These are phyloP conservation scores for Colletotrichum orchidophilum DNA, from an alignment of 2,329 filamentous ascomycete species.

Conservation along the genomic window DNA sequence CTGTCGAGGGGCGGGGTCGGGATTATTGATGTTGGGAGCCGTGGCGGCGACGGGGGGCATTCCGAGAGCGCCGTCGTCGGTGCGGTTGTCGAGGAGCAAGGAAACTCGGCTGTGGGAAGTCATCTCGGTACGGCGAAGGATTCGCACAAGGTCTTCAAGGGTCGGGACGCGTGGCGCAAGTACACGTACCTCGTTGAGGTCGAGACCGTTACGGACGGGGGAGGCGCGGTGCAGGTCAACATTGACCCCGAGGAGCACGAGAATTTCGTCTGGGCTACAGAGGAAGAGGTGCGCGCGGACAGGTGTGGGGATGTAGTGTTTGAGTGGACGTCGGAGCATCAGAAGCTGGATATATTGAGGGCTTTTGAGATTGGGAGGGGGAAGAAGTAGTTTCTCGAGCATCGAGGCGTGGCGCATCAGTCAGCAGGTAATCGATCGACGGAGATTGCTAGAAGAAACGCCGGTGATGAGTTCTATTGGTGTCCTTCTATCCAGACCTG, in stretches of 20 bases:
- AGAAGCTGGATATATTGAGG: constrained; percentile 31
- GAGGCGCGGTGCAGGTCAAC: constrained; percentile 1
- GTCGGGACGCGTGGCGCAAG: constrained; percentile 43
- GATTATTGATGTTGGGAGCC: neutral
- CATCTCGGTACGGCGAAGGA: neutral
- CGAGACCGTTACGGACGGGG: constrained; percentile 26
- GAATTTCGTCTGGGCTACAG: constrained; percentile 47
- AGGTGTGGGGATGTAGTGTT: constrained; percentile 3
- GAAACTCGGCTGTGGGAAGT: constrained; percentile 33
- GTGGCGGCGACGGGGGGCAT: too few relatives aligned
- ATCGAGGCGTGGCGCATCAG: neutral
- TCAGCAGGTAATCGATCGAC: neutral
- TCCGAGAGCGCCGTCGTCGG: too few relatives aligned
- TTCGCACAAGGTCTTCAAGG: neutral
- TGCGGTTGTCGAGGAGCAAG: neutral
- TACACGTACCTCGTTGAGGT: constrained; percentile 47
- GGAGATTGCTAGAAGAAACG: neutral
- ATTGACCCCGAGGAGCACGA: constrained; percentile 54
- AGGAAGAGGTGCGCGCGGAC: constrained; percentile 46
- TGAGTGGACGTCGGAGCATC: constrained; percentile 33
- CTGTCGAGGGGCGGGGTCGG: constrained; percentile 22
- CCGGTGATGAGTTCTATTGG: neutral
- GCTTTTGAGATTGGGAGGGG: constrained; percentile 18
- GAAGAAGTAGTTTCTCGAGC: neutral
- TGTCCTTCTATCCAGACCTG: neutral